Conservation (phyloP, 2,329 filamentous ascomycete species). For the Verticillium klebahnii region DNA sequence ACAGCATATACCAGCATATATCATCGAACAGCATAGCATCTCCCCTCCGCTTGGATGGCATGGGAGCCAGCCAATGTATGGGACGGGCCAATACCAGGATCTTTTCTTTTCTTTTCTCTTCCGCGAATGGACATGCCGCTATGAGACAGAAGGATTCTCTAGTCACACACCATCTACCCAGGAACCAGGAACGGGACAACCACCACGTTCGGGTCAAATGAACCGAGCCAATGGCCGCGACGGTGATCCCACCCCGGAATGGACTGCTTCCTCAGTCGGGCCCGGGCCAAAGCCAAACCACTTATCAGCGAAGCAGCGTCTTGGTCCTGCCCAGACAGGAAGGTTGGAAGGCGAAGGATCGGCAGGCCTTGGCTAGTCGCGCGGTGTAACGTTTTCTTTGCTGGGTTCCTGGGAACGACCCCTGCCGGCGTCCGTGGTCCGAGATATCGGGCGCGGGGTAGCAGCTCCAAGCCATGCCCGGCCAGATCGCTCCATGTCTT, state of each 20-base stretch:
- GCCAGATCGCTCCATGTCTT: neutral
- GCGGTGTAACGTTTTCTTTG: slow-evolving; percentile 1
- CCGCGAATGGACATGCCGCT: neutral
- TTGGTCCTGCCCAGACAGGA: slow-evolving; percentile 7
- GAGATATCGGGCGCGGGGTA: neutral
- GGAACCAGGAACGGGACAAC: neutral
- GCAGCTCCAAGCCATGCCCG: neutral
- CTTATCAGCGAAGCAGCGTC: neutral
- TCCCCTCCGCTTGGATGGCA: too few species aligned
- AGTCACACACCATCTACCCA: too few species aligned
- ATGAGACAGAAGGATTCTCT: neutral
- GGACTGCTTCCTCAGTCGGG: too few species aligned
- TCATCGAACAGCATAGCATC: neutral
- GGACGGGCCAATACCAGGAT: too few species aligned
- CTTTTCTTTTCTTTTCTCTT: neutral
- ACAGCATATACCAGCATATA: too few species aligned
- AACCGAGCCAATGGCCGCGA: neutral
- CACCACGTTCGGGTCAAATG: neutral
- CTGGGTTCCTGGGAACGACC: neutral
- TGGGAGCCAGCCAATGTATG: too few species aligned
- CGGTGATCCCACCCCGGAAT: too few species aligned
- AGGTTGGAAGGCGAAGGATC: slow-evolving; percentile 9
- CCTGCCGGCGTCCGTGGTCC: neutral
- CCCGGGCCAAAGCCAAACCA: neutral
- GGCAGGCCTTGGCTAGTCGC: slow-evolving; percentile 3